Conservation (phyloP, 2,329 filamentous ascomycete species). For the Paecilomyces sp. region DNA sequence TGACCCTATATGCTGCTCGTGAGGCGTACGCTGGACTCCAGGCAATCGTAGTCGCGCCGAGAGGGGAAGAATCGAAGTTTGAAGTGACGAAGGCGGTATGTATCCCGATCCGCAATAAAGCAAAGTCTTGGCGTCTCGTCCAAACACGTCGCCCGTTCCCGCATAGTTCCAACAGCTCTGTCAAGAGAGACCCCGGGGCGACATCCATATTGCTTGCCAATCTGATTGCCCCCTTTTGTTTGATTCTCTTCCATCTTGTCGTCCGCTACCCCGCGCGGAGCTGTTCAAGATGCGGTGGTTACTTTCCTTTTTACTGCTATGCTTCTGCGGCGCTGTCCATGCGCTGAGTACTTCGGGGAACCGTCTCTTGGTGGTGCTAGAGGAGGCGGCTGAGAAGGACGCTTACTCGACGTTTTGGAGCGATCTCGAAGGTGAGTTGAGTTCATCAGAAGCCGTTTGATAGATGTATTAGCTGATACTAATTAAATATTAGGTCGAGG, state of each 20-base stretch:
- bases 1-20: background rate
- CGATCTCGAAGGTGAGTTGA: constrained; percentile 38
- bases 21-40: background rate
- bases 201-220: constrained; percentile 8
- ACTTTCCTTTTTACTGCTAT: constrained; percentile 62
- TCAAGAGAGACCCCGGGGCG: background rate
- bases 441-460: background rate
- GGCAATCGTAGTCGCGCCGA: background rate
- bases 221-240: constrained; percentile 10
- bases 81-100: constrained; percentile 17
- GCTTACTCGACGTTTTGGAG: constrained; percentile 70
- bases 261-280: constrained; percentile 27
- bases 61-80: constrained; percentile 11
- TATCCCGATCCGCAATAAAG: background rate
- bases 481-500: constrained; percentile 59
- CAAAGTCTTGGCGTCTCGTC: constrained; percentile 31
- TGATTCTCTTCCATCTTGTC: constrained; percentile 9
- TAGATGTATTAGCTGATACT: background rate
- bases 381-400: constrained; percentile 72
- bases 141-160: constrained; percentile 38
- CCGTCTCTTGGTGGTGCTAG: constrained; percentile 77
- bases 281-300: constrained; percentile 63
- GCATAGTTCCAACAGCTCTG: constrained; percentile 11
- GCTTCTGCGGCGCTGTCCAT: constrained; percentile 46
- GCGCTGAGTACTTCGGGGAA: constrained; percentile 73